Conservation (phyloP, 2,329 filamentous ascomycete species). For the Fusarium abutilonis region DNA sequence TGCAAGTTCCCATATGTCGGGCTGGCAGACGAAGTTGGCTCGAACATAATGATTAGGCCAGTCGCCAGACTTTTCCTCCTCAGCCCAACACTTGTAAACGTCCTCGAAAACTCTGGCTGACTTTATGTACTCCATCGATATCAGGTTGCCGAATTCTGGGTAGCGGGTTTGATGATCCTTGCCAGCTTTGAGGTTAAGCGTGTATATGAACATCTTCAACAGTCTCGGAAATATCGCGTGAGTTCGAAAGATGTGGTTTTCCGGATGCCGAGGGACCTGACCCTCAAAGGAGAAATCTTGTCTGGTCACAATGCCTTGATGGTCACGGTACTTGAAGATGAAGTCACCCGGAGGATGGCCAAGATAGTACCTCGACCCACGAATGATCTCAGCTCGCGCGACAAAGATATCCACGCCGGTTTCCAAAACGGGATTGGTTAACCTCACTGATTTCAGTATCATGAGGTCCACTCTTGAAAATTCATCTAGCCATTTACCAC, state of each 20-base stretch:
- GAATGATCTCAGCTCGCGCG: not conserved
- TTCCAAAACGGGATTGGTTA: not conserved
- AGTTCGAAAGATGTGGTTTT: not conserved
- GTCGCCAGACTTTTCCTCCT: not conserved
- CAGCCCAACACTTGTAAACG: not conserved
- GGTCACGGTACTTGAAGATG: slow-evolving; percentile 41
- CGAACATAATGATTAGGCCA: not conserved
- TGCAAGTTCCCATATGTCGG: slow-evolving; percentile 3
- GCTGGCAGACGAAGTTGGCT: not conserved
- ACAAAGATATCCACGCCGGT: not conserved
- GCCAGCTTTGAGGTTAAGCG: slow-evolving; percentile 1
- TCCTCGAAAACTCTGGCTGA: not conserved
- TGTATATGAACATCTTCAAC: slow-evolving; percentile 10
- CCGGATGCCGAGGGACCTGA: slow-evolving; percentile 12
- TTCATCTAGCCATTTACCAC: not conserved
- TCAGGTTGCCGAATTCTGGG: not conserved
- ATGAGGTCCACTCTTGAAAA: not conserved
- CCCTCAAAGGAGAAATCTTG: slow-evolving; percentile 10
- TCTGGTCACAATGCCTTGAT: not conserved
- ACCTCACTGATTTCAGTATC: not conserved
- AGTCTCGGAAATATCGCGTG: not conserved
- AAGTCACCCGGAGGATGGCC: slow-evolving; percentile 42
- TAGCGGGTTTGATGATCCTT: not conserved
- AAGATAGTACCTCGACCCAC: slow-evolving; percentile 29
- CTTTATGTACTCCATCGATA: not conserved